Base-by-base conservation (phyloP, 805 yeast genomes). In the Metschnikowia cerradonensis region DNA sequence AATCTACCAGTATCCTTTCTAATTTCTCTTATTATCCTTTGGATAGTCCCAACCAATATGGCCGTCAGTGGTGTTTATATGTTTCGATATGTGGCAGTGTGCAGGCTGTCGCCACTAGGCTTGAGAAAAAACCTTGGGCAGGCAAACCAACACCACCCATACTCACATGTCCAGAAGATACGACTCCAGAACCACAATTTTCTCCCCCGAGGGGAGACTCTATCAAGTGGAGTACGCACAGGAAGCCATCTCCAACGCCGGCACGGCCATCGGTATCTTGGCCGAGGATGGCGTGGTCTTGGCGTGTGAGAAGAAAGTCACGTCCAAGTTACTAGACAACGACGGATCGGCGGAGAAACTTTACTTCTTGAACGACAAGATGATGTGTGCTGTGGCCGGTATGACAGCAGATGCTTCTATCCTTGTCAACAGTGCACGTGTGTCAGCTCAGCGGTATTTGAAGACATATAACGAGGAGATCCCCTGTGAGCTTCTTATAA, bases 131-230 rank as follows among this genome's bases (percentile, higher is more conserved):
- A 38, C 37, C 35, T 32, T 15, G 40, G 33, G 14, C 40, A 5
- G 31, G 23, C 34, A 32, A 11, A 6, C 13, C 6, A n/a, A 39
- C 22, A 15, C 34, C 43, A 40, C 4, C 34, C 34, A 41, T 37
- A 39, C 30, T 26, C 36, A 40, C 34, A n/a, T 81, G 85, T 89
- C 97, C 60, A 87, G 98, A 86, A 85, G 99, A 81, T 94, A 94
- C 90, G 99, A 94, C 73, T 87, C 96, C 55, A 83, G 99, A 80
- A 94, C 99, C 47, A 94, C 99, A 4, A 95, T 94, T 64, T 94
- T 94, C 74, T 92, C 98, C 37, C 99, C 99, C 8, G 99, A 94
- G 68, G 99, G 99, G 37, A 83, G 99, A 71, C 79, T 94, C 51
- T 94, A 94, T 72, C 99, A 94, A 73, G 92, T 90, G 19, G 99